These are phyloP conservation scores for Tritrichomonas foetus DNA, from an alignment of 208 protist species.

Conservation along the genomic window DNA sequence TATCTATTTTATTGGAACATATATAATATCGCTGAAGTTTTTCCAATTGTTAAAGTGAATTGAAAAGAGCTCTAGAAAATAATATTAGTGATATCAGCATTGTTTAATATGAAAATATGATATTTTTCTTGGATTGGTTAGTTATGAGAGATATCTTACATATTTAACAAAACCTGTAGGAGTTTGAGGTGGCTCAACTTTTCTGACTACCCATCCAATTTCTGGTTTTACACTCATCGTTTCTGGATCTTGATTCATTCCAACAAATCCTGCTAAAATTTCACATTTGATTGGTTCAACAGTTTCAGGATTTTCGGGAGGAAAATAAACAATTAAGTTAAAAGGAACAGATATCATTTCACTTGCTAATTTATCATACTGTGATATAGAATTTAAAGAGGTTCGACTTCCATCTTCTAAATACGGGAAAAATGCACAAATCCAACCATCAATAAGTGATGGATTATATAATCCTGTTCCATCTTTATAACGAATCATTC, in stretches of 20 bases:
- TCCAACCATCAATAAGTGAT: background rate
- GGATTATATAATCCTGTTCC: background rate
- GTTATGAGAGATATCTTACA: too few relatives aligned
- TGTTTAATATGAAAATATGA: too few relatives aligned
- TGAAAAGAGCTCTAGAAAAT: too few relatives aligned
- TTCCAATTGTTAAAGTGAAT: background rate
- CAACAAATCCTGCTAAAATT: background rate
- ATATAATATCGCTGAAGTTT: background rate
- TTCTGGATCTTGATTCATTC: background rate
- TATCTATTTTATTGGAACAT: too few relatives aligned
- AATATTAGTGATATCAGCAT: too few relatives aligned
- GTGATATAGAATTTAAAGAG: background rate
- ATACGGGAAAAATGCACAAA: background rate
- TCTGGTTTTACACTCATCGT: background rate
- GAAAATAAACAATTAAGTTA: background rate
- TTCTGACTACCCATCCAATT: background rate
- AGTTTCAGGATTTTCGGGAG: background rate
- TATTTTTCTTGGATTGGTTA: too few relatives aligned
- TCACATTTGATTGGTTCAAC: too few relatives aligned
- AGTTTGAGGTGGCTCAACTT: too few relatives aligned
- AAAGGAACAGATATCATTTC: background rate
- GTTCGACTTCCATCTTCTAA: background rate
- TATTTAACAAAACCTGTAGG: too few relatives aligned
- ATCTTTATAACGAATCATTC: background rate
- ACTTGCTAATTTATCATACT: background rate